Evolutionary conservation across 108 stramenopile species (phyloP).

Genomic region (Cyclostephanos invisitatus): DNA sequence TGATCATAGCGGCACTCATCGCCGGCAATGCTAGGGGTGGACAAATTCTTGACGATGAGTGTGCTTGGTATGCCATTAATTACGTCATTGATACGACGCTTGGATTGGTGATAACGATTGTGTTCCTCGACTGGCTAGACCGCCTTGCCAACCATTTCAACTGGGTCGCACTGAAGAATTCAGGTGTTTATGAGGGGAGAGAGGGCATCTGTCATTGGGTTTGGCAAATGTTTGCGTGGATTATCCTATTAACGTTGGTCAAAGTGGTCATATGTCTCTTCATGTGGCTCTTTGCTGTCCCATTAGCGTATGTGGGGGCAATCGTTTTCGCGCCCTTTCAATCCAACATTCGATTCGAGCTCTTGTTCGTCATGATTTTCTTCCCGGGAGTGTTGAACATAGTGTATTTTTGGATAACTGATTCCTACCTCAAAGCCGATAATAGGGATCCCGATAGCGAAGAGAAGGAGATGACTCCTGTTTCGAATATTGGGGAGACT

Average conservation of each 20-base stretch:
- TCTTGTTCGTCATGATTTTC: constrained; percentile 92
- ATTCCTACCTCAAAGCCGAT: constrained; percentile 82
- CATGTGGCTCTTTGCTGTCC: constrained; percentile 65
- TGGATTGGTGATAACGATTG: constrained; percentile 76
- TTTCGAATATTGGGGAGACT: constrained; percentile 33
- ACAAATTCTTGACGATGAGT: constrained; percentile 74
- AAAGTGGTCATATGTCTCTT: constrained; percentile 79
- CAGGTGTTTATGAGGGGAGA: constrained; percentile 83
- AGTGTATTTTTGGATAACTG: constrained; percentile 93
- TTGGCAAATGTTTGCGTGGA: constrained; percentile 78
- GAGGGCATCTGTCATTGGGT: constrained; percentile 76
- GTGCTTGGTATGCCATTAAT: constrained; percentile 92
- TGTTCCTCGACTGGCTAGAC: constrained; percentile 70
- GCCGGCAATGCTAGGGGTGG: constrained; percentile 61
- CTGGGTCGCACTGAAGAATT: constrained; percentile 78
- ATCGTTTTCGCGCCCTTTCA: constrained; percentile 82
- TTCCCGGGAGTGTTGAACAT: constrained; percentile 90
- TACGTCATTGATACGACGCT: constrained; percentile 88
- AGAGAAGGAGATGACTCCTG: constrained; percentile 30
- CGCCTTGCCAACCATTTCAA: constrained; percentile 61
- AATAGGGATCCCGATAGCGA: constrained; percentile 50
- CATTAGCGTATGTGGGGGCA: constrained; percentile 66
- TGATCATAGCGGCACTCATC: constrained; percentile 85
- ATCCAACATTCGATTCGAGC: constrained; percentile 79
- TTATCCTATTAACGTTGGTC: constrained; percentile 72